phyloP scores from a whole-genome alignment of 2,329 filamentous ascomycete genomes.

The Fusarium abutilonis region DNA sequence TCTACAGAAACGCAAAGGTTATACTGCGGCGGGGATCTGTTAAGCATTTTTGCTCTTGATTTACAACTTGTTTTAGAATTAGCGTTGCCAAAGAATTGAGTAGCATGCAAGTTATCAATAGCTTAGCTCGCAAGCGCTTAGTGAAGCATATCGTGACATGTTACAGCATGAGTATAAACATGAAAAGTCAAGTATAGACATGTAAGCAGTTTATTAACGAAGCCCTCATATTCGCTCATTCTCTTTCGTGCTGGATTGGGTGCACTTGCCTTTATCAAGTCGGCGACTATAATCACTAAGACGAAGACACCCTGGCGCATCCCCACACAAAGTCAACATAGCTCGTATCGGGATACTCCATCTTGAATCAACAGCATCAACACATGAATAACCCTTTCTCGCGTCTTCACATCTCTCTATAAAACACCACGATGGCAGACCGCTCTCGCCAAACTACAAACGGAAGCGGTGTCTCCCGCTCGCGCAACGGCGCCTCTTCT shows the following conservation, averaged over 20 bases:
- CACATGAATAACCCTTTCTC: conserved; percentile 5
- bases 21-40: background rate
- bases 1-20: background rate
- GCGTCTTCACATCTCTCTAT: background rate
- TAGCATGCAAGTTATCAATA: conserved; percentile 1
- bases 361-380: conserved; percentile 13
- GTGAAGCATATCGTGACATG: background rate
- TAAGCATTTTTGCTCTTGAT: conserved; percentile 8
- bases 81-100: conserved; percentile 21
- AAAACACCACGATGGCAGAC: conserved; percentile 37
- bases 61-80: conserved; percentile 20
- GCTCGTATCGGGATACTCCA: conserved; percentile 9
- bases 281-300: conserved; percentile 22
- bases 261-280: conserved; percentile 4
- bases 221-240: background rate
- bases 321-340: conserved; percentile 43
- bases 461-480: conserved; percentile 28
- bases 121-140: background rate
- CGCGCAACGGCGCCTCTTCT: conserved; percentile 35
- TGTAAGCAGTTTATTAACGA: too few relatives aligned
- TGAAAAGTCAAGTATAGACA: background rate
- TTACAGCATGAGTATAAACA: background rate
- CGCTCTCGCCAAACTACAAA: conserved; percentile 38
- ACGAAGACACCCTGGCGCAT: conserved; percentile 28
- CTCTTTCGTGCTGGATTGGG: background rate